phyloP scores from a whole-genome alignment of 2,329 filamentous ascomycete genomes.

The Claviceps sp. region DNA sequence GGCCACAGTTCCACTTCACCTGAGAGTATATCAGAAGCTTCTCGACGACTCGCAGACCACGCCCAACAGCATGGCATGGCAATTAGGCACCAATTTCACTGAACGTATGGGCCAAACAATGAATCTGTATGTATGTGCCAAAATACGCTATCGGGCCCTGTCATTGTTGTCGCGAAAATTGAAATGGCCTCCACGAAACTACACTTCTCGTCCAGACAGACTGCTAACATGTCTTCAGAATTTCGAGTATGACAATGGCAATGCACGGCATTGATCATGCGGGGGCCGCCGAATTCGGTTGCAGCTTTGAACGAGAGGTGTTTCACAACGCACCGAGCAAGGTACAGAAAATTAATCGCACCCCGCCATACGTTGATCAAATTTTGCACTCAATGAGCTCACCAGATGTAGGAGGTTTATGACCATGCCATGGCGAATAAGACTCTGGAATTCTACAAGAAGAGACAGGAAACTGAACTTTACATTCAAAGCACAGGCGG shows the following conservation, averaged over 20 bases:
- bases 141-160: background rate
- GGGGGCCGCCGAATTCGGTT: slow-evolving; percentile 27
- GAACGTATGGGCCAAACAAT: too few species aligned
- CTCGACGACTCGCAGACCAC: too few species aligned
- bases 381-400: slow-evolving; percentile 2
- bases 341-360: slow-evolving; percentile 17
- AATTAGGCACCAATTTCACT: too few species aligned
- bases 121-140: background rate
- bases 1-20: too few species aligned
- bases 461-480: slow-evolving; percentile 36
- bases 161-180: background rate
- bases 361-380: background rate
- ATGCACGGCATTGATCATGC: slow-evolving; percentile 26
- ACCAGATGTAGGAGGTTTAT: slow-evolving; percentile 29
- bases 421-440: slow-evolving; percentile 33
- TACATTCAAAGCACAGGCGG: slow-evolving; percentile 27
- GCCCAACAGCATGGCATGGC: too few species aligned
- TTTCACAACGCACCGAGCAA: slow-evolving; percentile 34
- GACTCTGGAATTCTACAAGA: slow-evolving; percentile 34
- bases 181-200: background rate
- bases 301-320: slow-evolving; percentile 34
- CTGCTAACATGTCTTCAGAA: slow-evolving; percentile 20
- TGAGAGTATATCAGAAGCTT: too few species aligned
- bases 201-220: background rate
- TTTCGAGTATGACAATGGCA: slow-evolving; percentile 37